Evolutionary conservation across 2,329 filamentous ascomycete genomes (phyloP).

Genomic region (Diaporthe amygdali): DNA sequence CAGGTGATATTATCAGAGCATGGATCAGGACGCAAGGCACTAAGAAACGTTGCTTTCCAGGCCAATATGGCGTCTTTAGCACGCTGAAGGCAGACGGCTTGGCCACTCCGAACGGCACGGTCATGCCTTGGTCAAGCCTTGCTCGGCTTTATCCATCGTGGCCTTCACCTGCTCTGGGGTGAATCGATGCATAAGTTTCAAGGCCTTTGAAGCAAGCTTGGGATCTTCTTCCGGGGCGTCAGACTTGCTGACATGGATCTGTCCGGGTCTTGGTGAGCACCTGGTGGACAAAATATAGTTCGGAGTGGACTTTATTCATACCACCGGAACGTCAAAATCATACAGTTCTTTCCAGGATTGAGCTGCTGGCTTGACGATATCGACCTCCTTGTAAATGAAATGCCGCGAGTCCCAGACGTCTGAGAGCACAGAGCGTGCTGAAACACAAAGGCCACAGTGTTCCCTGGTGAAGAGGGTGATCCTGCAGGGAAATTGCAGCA

Average conservation of each 20-base stretch:
- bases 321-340: slow-evolving; percentile 83
- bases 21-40: too few species aligned
- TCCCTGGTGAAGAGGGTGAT: slow-evolving; percentile 79
- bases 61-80: background rate
- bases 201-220: slow-evolving; percentile 60
- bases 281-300: background rate
- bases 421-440: slow-evolving; percentile 71
- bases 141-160: slow-evolving; percentile 69
- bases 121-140: slow-evolving; percentile 23
- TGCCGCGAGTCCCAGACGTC: slow-evolving; percentile 70
- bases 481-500: slow-evolving; percentile 60
- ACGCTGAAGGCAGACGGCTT: too few species aligned
- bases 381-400: slow-evolving; percentile 72
- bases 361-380: slow-evolving; percentile 68
- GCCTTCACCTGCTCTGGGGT: slow-evolving; percentile 67
- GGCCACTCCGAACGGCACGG: background rate
- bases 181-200: slow-evolving; percentile 82
- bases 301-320: slow-evolving; percentile 44
- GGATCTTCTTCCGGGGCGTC: slow-evolving; percentile 56
- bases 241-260: slow-evolving; percentile 69
- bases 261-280: background rate
- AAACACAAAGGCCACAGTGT: slow-evolving; percentile 73
- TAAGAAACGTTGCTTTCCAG: background rate
- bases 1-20: background rate
- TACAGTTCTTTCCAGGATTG: slow-evolving; percentile 75